Conservation (phyloP, 1,284 basidiomycete species). For the Ustilago crameri region DNA sequence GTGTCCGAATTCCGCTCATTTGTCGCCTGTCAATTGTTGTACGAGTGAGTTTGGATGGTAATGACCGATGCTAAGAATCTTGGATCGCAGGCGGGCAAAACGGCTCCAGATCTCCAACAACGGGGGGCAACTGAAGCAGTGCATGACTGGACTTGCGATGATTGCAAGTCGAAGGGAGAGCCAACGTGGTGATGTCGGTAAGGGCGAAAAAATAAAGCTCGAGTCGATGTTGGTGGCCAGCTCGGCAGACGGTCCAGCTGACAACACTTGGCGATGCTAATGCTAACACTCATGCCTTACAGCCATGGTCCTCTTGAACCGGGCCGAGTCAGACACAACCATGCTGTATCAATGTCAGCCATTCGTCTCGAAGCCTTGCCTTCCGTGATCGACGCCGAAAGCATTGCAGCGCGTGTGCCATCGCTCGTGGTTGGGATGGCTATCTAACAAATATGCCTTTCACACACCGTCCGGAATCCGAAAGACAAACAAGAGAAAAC, state of each 20-base stretch:
- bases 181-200: neutral
- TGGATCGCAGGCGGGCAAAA: neutral
- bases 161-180: neutral
- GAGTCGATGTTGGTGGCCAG: neutral
- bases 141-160: too few species aligned
- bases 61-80: neutral
- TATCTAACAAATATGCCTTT: too few species aligned
- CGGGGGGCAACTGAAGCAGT: too few species aligned
- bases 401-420: too few species aligned
- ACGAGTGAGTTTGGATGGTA: neutral
- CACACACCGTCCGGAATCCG: too few species aligned
- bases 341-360: too few species aligned
- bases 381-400: too few species aligned
- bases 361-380: too few species aligned
- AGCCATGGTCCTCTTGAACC: neutral
- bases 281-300: neutral
- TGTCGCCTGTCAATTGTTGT: too few species aligned
- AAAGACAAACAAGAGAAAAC: too few species aligned
- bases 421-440: too few species aligned
- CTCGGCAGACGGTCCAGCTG: neutral
- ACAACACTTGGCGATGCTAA: neutral
- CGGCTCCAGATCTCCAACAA: neutral
- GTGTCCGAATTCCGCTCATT: too few species aligned
- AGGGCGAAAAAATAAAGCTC: neutral
- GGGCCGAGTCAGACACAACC: neutral